A percentile compares a stretch with the other conserved stretches of the same genome.
Evolutionary conservation across 1,284 basidiomycete genomes (phyloP).

Genomic region (Phenoliferia sp.): DNA sequence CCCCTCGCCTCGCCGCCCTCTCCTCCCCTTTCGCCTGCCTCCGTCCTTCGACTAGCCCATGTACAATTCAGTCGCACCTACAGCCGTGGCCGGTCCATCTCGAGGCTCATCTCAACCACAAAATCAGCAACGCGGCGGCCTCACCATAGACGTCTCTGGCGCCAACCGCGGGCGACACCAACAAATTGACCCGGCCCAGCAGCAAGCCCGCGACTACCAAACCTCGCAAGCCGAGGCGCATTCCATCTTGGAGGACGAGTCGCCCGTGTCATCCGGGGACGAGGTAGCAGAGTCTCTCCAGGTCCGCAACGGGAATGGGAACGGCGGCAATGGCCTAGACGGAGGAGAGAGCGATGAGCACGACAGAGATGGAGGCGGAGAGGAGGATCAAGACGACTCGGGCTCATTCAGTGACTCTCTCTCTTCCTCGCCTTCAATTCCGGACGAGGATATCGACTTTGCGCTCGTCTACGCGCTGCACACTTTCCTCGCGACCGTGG

Average conservation of each 20-base stretch:
- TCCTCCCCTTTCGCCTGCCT: background rate
- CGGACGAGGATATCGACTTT: constrained; percentile 85
- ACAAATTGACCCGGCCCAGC: background rate
- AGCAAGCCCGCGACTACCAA: constrained; percentile 5
- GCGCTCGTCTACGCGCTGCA: constrained; percentile 83
- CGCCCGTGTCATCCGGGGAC: constrained; percentile 2
- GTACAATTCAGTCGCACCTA: background rate
- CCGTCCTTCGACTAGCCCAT: background rate
- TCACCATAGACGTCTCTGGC: background rate
- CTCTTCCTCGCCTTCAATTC: constrained; percentile 75
- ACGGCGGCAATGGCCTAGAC: background rate
- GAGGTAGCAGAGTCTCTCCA: constrained; percentile 13
- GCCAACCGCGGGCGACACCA: constrained; percentile 4
- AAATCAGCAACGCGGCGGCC: background rate
- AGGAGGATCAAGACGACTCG: background rate
- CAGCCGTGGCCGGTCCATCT: background rate
- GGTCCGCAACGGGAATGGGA: background rate
- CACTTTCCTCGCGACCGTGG: constrained; percentile 90
- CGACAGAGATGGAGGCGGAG: background rate
- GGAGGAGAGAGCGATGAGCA: background rate
- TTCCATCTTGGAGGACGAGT: constrained; percentile 14
- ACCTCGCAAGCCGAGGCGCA: constrained; percentile 9
- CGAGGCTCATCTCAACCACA: background rate
- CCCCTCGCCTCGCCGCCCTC: background rate
- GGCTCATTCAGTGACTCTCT: constrained; percentile 38